phyloP scores from a whole-genome alignment of 164 flowering plant species.

The Macadamia integrifolia region DNA sequence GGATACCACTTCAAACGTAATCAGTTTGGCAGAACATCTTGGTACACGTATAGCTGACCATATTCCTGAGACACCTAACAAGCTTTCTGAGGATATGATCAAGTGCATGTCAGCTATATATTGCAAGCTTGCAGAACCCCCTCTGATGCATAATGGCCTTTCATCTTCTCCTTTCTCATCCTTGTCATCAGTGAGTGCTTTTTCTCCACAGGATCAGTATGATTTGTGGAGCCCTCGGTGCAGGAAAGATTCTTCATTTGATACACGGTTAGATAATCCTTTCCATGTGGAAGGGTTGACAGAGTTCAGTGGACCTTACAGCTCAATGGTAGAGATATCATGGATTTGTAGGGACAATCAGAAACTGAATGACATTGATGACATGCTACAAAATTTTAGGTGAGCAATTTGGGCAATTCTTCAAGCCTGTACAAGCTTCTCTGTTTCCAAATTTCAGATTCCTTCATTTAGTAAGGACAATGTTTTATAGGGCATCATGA shows the following conservation, averaged over 20 bases:
- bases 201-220: slow-evolving; percentile 66
- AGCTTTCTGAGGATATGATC: slow-evolving; percentile 79
- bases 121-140: slow-evolving; percentile 77
- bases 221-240: slow-evolving; percentile 82
- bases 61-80: slow-evolving; percentile 58
- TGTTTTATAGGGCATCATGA: neutral
- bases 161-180: slow-evolving; percentile 83
- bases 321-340: slow-evolving; percentile 84
- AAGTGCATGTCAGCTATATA: slow-evolving; percentile 71
- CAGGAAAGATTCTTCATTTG: slow-evolving; percentile 68
- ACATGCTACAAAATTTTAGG: slow-evolving; percentile 71
- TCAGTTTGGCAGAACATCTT: slow-evolving; percentile 66
- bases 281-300: slow-evolving; percentile 70
- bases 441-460: neutral
- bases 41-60: slow-evolving; percentile 44
- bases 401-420: slow-evolving; percentile 10
- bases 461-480: neutral
- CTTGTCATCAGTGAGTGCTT: slow-evolving; percentile 57
- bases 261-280: slow-evolving; percentile 68
- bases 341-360: slow-evolving; percentile 60
- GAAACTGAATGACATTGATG: slow-evolving; percentile 56
- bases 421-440: neutral
- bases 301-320: slow-evolving; percentile 91
- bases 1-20: slow-evolving; percentile 31
- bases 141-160: slow-evolving; percentile 42